Base-by-base conservation (phyloP, 495 filamentous ascomycete genomes). In the Lasiosphaeria hispida region DNA sequence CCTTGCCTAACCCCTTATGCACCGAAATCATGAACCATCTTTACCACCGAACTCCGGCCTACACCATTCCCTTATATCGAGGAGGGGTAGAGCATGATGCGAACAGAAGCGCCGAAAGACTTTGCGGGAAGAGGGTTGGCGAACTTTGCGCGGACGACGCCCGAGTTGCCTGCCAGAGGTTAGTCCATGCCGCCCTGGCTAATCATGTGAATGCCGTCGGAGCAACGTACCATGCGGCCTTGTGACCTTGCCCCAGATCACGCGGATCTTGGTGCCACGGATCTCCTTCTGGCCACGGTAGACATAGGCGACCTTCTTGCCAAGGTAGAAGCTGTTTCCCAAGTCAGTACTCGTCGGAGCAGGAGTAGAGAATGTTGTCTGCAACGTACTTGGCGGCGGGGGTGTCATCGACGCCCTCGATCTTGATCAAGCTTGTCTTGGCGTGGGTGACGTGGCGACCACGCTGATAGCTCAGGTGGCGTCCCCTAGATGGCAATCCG, bases 241-340 rank as follows among this genome's bases (percentile, higher is more conserved):
- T 69, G 92, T 96, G 70, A 97, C 85, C 83, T 96, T 97, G 78
- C 95, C 95, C 94, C 95, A 98, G 80, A 97, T 97, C 61, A 97
- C 92, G 72, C 92, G 82, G 76, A 97, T 92, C 85, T 97, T 96
- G 74, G 91, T 91, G 72, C 94, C 94, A 67, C 91, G 90, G 66
- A 92, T 81, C 81, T 96, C 91, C 78, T 84, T 87, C 80, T 89
- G 85, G 59, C 87, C 94, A 64, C 92, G 89, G 83, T 97, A 97
- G 76, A 98, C 92, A 75, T 91, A 97, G 67, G 93, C 93, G 72
- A 96, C 84, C 78, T 88, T 91, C 86, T 98, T 97, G 81, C 94
- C 93, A 52, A 89, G 80, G 80, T 92, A 92, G 83, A 92, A 93
- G 75, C 84, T 89, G 64, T 39, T 44, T 39, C 50, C 58, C 41